Percentiles rank a stretch among this genome's conserved stretches.
phyloP scores from a whole-genome alignment of 805 yeast species.

The Candida taoyuanica region DNA sequence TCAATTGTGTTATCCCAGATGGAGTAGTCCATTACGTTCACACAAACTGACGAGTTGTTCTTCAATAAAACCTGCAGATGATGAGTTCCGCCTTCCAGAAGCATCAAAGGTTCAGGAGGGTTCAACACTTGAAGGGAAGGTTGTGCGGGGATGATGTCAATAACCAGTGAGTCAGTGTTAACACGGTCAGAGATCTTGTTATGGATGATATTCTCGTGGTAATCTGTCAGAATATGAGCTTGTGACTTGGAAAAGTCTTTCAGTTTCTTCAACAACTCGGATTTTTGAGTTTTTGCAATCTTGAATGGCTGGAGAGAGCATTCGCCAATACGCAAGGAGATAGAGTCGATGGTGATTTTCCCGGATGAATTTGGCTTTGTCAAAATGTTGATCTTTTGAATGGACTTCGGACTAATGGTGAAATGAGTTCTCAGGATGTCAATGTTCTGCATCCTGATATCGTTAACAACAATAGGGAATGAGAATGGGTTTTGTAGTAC shows the following conservation, averaged over 20 bases:
- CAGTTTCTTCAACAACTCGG: constrained; percentile 24
- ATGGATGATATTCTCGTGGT: constrained; percentile 14
- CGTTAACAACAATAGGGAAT: constrained; percentile 60
- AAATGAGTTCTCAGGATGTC: constrained; percentile 29
- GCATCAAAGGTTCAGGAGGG: constrained; percentile 54
- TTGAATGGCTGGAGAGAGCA: constrained; percentile 45
- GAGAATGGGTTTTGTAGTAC: constrained; percentile 74
- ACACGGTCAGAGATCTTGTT: constrained; percentile 18
- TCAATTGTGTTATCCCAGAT: constrained; percentile 73
- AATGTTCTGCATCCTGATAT: constrained; percentile 36
- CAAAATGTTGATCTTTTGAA: constrained; percentile 36
- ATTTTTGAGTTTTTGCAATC: constrained; percentile 32
- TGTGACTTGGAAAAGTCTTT: constrained; percentile 14
- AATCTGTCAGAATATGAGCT: constrained; percentile 5
- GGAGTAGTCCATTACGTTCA: constrained; percentile 54
- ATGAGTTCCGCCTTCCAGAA: constrained; percentile 71
- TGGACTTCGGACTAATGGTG: constrained; percentile 35
- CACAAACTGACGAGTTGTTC: constrained; percentile 53
- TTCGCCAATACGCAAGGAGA: constrained; percentile 45
- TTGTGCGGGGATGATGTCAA: constrained; percentile 42
- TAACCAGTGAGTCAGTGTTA: constrained; percentile 27
- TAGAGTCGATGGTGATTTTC: constrained; percentile 43
- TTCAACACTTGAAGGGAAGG: constrained; percentile 55
- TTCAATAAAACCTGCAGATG: constrained; percentile 46
- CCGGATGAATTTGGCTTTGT: constrained; percentile 50